These are phyloP conservation scores for Xylaria sp. DNA, from an alignment of 2,329 filamentous ascomycete species.

Conservation along the genomic window DNA sequence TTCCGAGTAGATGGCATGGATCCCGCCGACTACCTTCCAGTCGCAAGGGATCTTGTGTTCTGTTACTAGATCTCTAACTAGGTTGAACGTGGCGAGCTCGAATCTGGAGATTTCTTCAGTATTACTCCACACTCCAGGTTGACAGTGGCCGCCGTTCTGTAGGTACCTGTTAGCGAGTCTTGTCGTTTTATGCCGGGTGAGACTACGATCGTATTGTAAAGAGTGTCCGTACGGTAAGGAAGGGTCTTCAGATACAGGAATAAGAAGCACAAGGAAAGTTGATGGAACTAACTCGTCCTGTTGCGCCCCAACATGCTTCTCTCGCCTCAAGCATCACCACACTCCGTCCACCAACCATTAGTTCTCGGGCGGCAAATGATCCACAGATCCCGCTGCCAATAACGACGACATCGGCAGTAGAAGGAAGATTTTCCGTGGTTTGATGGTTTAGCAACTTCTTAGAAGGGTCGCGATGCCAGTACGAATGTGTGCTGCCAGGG, in stretches of 20 bases:
- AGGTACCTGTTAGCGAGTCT: neutral
- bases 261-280: neutral
- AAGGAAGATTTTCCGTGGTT: constrained; percentile 68
- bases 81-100: constrained; percentile 71
- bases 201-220: neutral
- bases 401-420: constrained; percentile 69
- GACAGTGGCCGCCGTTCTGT: constrained; percentile 75
- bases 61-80: constrained; percentile 63
- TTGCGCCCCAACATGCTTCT: constrained; percentile 84
- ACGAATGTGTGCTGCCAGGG: constrained; percentile 65
- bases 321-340: constrained; percentile 78
- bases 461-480: constrained; percentile 76
- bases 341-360: constrained; percentile 57
- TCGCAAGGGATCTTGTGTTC: constrained; percentile 69
- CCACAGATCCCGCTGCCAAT: constrained; percentile 80
- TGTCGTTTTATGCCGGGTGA: neutral
- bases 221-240: neutral
- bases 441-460: constrained; percentile 68
- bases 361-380: constrained; percentile 70
- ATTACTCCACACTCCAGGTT: constrained; percentile 69
- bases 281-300: constrained; percentile 67
- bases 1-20: constrained; percentile 66
- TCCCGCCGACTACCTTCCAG: constrained; percentile 67
- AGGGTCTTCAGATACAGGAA: too few species aligned
- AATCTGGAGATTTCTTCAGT: constrained; percentile 69